Evolutionary conservation across 2,329 filamentous ascomycete genomes (phyloP), one percentile per base, ranked within the genome.

Genomic region (Claviceps cyperi): DNA sequence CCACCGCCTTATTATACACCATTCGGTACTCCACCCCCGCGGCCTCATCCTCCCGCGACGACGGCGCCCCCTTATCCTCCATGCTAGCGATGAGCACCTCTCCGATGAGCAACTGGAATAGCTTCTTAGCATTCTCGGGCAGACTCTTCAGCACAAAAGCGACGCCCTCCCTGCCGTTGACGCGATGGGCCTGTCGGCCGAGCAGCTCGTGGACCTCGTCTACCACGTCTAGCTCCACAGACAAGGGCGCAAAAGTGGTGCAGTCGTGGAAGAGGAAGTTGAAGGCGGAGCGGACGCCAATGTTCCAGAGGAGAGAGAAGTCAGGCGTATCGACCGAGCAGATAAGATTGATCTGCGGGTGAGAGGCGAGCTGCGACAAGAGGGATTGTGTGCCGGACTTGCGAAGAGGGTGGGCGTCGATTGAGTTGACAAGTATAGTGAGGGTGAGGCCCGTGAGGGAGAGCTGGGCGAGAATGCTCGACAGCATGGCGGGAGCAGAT

Each of bases 221-320:
- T 3, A 97, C 88, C 2, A 86, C 81, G 59, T 94, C 87, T 7
- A 88, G 69, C 63, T 95, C 89, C 3, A 76, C 64, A 11, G 75
- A 72, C 58, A 86, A 87, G 0, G 86, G 76, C 0, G 78, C 74
- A 61, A 95, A 96, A 0, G 92, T 97, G 1, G 92, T 97, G 59
- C 84, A 84, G 68, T 98, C 90, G 69, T 98, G 92, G 66, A 94
- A 96, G 28, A 88, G 71, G 57, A 96, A 90, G 63, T 86, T 85
- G 66, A 90, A 87, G 28, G 85, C 79, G 15, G 87, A 83, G 45
- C 86, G 83, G n/a, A 90, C 74, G 50, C 82, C 83, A 49, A 86
- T 83, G 66, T 96, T 89, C 90, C 91, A 98, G 47, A 97, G 75
- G 1, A 96, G 69, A 0, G 87, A 72, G 60, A 95, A 95, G 59